Percentiles rank a stretch among this genome's conserved stretches.
These are phyloP conservation scores for Epichloe glyceriae DNA, from an alignment of 2,329 filamentous ascomycete species.

Conservation along the genomic window DNA sequence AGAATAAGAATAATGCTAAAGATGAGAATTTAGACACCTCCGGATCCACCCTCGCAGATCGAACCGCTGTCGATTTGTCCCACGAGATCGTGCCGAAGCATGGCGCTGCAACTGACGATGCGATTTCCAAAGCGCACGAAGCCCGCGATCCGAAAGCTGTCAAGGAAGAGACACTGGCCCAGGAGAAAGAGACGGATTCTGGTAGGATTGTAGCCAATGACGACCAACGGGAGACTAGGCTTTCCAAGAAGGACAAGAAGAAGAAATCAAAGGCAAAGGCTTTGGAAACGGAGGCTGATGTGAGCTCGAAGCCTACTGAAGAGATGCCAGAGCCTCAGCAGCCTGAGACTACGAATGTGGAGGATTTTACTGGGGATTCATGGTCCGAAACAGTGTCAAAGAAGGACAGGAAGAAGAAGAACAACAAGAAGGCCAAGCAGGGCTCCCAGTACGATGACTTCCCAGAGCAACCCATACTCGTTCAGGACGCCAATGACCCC, in stretches of 20 bases:
- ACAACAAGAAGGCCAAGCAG: slow-evolving; percentile 8
- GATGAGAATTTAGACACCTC: slow-evolving; percentile 17
- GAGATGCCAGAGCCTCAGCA: slow-evolving; percentile 6
- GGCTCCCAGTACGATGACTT: slow-evolving; percentile 1
- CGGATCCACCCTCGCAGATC: slow-evolving; percentile 11
- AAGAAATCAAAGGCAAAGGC: slow-evolving; percentile 11
- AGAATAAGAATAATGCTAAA: slow-evolving; percentile 23
- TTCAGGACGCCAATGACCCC: slow-evolving; percentile 4
- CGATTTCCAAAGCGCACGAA: not conserved
- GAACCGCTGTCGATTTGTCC: not conserved
- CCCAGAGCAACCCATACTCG: slow-evolving; percentile 3
- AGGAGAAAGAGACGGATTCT: slow-evolving; percentile 1
- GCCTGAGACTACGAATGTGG: slow-evolving; percentile 4
- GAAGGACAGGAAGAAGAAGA: slow-evolving; percentile 19
- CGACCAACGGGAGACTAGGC: slow-evolving; percentile 5
- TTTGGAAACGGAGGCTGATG: slow-evolving; percentile 7
- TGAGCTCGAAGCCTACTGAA: slow-evolving; percentile 6
- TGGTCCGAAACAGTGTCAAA: slow-evolving; percentile 9
- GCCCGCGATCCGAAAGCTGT: not conserved
- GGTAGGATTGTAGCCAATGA: slow-evolving; percentile 3
- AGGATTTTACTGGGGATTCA: slow-evolving; percentile 2
- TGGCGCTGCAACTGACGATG: not conserved
- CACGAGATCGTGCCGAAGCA: not conserved
- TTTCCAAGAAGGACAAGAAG: slow-evolving; percentile 20
- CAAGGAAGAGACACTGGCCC: slow-evolving; percentile 1